A percentile compares a stretch with the other conserved stretches of the same genome.
These are phyloP conservation scores for Geotrichum siamense DNA, from an alignment of 1,139 yeast species.

Conservation along the genomic window DNA sequence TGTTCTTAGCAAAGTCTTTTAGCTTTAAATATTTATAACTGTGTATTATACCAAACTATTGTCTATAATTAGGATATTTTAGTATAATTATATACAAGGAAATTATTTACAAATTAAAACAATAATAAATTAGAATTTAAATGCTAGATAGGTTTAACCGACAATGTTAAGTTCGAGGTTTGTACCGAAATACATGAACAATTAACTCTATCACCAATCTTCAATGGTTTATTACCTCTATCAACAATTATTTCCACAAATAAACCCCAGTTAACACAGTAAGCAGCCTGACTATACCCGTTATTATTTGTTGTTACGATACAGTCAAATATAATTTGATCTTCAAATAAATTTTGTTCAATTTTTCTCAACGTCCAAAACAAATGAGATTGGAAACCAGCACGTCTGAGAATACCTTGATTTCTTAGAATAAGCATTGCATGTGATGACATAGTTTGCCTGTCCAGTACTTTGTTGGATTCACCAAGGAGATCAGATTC, in stretches of 20 bases:
- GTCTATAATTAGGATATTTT: too few species aligned
- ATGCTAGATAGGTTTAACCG: background rate
- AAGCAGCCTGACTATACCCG: conserved; percentile 14
- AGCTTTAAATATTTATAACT: background rate
- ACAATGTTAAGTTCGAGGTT: conserved; percentile 5
- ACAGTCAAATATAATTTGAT: conserved; percentile 6
- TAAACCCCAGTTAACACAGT: conserved; percentile 21
- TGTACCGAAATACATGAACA: conserved; percentile 9
- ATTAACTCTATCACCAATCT: conserved; percentile 7
- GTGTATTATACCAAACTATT: too few species aligned
- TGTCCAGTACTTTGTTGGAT: conserved; percentile 9
- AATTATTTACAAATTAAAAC: too few species aligned
- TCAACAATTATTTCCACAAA: conserved; percentile 6
- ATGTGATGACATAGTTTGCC: conserved; percentile 13
- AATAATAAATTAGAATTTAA: too few species aligned
- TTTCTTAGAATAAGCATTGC: conserved; percentile 14
- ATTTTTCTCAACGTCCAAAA: conserved; percentile 16
- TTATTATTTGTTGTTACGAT: conserved; percentile 7
- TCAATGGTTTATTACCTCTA: conserved; percentile 10
- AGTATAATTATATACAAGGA: too few species aligned
- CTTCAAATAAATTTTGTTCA: background rate
- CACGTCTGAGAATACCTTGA: conserved; percentile 14
- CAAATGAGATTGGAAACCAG: conserved; percentile 10
- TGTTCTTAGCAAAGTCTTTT: conserved; percentile 24
- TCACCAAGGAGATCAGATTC: conserved; percentile 37